These are phyloP conservation scores for Dendrocalamus sinicus DNA, from an alignment of 176 grass and related monocot genomes.

Conservation along the genomic window DNA sequence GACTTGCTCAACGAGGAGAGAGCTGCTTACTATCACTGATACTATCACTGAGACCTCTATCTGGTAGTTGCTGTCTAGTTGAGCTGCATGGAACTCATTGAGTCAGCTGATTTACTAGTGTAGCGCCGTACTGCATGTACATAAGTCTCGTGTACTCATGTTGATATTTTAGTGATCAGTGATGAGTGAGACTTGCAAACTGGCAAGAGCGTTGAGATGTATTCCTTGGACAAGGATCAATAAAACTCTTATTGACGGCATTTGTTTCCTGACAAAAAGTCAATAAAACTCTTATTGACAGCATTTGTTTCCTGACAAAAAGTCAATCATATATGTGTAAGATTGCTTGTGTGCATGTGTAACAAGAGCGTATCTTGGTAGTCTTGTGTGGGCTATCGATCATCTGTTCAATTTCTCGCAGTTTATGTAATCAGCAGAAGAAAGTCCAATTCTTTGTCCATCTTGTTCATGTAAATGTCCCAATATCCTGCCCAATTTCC, in stretches of 20 bases:
- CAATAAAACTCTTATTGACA: too few species aligned
- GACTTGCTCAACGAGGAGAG: constrained; percentile 46
- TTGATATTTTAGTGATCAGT: constrained; percentile 35
- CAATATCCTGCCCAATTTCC: background rate
- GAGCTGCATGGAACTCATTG: constrained; percentile 1
- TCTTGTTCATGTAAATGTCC: background rate
- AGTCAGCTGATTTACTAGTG: constrained; percentile 19
- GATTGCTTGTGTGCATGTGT: background rate
- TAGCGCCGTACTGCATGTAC: constrained; percentile 27
- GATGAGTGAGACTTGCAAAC: constrained; percentile 1
- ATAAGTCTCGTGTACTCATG: constrained; percentile 38
- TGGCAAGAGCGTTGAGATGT: constrained; percentile 13
- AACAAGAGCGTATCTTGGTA: background rate
- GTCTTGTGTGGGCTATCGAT: background rate
- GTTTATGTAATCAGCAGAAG: background rate
- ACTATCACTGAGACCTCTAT: constrained; percentile 34
- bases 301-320: too few species aligned
- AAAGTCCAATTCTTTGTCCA: background rate
- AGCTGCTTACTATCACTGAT: constrained; percentile 29
- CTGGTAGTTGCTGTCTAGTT: constrained; percentile 1
- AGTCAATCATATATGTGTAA: background rate
- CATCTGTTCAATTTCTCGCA: background rate
- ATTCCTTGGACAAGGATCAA: constrained; percentile 47
- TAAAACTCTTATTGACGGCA: constrained; percentile 40
- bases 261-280: background rate